Base-by-base conservation (phyloP, 1,284 basidiomycete genomes). In the Fomitopsis palustris region DNA sequence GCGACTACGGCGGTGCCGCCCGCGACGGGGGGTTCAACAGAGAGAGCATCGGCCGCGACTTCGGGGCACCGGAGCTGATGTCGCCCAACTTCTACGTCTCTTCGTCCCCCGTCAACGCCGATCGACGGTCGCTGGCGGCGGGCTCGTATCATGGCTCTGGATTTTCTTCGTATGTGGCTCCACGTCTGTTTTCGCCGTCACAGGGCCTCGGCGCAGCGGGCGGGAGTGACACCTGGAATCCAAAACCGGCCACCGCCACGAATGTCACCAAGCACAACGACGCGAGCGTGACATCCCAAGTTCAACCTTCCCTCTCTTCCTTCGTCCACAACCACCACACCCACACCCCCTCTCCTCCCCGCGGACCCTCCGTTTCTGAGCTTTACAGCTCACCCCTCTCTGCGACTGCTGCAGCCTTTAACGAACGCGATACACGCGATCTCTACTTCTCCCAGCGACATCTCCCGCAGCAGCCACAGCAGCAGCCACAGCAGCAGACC, bases 361-460 rank as follows among this genome's bases (percentile, higher is more conserved):
- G 67, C 63, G 66, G 63, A 57, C 78, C 65, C 67, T 61, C 62
- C 52, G 45, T 57, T 39, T 17, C 64, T 35, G 63, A 67, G 49
- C 63, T 65, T 55, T 67, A 67, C 64, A 58, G 54, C 62, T 63
- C 67, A 45, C 61, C 69, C 37, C 62, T 69, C 55, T 60, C 64
- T 52, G 57, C 65, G 39, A 59, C 66, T 39, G 56, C 65, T 47
- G 57, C 65, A 25, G 55, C 67, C 41, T 70, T 62, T 62, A 56
- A 47, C 64, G 69, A 70, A 58, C 66, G 70, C 66, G 70, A 72
- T 58, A 59, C 58, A 61, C 68, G 70, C 56, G 64, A 70, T 60
- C 53, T 62, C 60, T 70, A 67, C 57, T 58, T 67, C 57, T 57
- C 57, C 62, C 65, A 64, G 52, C 66, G 67, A 42, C 62, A 63